Conservation (phyloP, 768 basidiomycete genomes). For the Daedaleopsis nitida region DNA sequence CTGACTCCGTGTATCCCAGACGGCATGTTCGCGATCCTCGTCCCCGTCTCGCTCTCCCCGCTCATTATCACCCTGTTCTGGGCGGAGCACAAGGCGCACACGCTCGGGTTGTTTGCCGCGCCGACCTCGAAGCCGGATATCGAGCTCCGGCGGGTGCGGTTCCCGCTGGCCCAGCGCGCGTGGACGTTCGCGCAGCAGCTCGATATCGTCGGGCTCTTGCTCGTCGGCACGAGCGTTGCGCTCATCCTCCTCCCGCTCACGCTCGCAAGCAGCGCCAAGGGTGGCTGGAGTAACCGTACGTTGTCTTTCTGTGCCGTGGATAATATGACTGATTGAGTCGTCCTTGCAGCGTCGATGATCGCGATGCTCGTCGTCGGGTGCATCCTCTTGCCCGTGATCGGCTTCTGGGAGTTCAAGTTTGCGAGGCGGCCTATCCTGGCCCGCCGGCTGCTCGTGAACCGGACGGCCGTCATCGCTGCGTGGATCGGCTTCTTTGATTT, state of each 20-base stretch:
- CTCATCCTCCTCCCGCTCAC: slow-evolving; percentile 35
- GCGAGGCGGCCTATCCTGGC: slow-evolving; percentile 39
- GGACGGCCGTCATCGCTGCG: slow-evolving; percentile 32
- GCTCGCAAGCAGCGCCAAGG: slow-evolving; percentile 26
- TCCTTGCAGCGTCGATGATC: slow-evolving; percentile 31
- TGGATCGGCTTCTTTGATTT: slow-evolving; percentile 32
- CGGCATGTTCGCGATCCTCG: slow-evolving; percentile 37
- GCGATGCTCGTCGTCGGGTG: slow-evolving; percentile 35
- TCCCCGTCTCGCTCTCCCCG: slow-evolving; percentile 27
- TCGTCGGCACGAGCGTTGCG: slow-evolving; percentile 33
- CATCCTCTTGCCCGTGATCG: slow-evolving; percentile 31
- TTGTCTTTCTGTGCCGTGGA: neutral
- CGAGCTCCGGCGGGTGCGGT: neutral
- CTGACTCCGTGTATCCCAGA: slow-evolving; percentile 3
- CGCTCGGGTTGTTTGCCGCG: slow-evolving; percentile 24
- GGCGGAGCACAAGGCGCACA: slow-evolving; percentile 30
- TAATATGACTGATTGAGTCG: neutral
- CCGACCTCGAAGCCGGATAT: slow-evolving; percentile 61
- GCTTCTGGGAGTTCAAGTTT: slow-evolving; percentile 34
- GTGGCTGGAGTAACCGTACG: slow-evolving; percentile 32
- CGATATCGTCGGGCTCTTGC: slow-evolving; percentile 32
- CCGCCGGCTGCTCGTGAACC: slow-evolving; percentile 35
- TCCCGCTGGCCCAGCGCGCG: slow-evolving; percentile 42
- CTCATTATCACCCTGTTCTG: slow-evolving; percentile 32
- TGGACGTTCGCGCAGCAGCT: slow-evolving; percentile 30